Percentiles rank a stretch among this genome's conserved stretches.
phyloP scores from a whole-genome alignment of 2,329 filamentous ascomycete species.

The Aspergillus flavus region DNA sequence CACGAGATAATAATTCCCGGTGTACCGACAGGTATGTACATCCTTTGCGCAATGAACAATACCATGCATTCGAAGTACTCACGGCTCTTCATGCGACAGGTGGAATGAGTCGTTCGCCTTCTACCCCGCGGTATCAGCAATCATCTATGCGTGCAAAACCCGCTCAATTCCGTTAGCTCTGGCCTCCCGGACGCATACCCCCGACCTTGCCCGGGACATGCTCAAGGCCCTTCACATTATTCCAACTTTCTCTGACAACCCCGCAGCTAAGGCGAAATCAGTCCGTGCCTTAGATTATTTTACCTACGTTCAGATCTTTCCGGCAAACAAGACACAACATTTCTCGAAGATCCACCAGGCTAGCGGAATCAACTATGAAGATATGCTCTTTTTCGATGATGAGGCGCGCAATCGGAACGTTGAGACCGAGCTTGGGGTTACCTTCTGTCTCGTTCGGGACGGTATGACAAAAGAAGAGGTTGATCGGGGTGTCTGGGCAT shows the following conservation, averaged over 20 bases:
- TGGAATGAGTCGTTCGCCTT: slow-evolving; percentile 70
- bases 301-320: slow-evolving; percentile 65
- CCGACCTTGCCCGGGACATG: slow-evolving; percentile 78
- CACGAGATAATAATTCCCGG: slow-evolving; percentile 56
- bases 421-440: slow-evolving; percentile 70
- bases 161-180: slow-evolving; percentile 65
- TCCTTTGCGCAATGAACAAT: not conserved
- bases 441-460: slow-evolving; percentile 79
- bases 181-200: slow-evolving; percentile 79
- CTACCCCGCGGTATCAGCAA: slow-evolving; percentile 68
- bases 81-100: slow-evolving; percentile 23
- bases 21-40: slow-evolving; percentile 44
- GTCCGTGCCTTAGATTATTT: slow-evolving; percentile 55
- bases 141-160: slow-evolving; percentile 64
- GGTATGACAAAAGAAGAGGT: slow-evolving; percentile 77
- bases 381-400: slow-evolving; percentile 97
- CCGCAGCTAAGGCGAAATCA: slow-evolving; percentile 50
- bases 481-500: slow-evolving; percentile 76
- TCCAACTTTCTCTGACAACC: slow-evolving; percentile 45
- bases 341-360: slow-evolving; percentile 73
- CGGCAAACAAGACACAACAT: slow-evolving; percentile 81
- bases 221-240: slow-evolving; percentile 71
- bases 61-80: not conserved
- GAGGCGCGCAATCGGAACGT: slow-evolving; percentile 86
- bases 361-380: slow-evolving; percentile 71